A percentile compares a stretch with the other conserved stretches of the same genome.
phyloP scores from a whole-genome alignment of 257 asterid species.

The Verbascum thapsus region DNA sequence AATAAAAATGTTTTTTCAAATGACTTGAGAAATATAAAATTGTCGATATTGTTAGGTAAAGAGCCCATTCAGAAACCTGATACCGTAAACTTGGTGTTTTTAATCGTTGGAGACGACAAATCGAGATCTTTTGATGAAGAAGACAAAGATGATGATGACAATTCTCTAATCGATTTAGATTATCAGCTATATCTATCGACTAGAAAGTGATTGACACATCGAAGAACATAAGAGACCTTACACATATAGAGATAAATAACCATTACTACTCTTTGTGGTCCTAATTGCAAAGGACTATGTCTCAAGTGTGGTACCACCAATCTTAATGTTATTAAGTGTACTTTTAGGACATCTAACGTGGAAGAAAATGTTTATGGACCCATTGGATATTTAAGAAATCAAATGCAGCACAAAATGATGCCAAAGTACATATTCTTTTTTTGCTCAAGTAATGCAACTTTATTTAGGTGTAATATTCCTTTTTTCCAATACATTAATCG shows the following conservation, averaged over 20 bases:
- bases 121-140: constrained; percentile 29
- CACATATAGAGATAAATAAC: constrained; percentile 92
- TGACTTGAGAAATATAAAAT: no score
- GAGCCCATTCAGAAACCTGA: constrained; percentile 73
- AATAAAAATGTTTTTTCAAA: no score
- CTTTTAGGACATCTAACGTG: constrained; percentile 40
- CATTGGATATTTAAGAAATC: constrained; percentile 61
- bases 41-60: constrained; percentile 62
- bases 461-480: no score
- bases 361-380: constrained; percentile 61
- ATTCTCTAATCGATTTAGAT: constrained; percentile 55
- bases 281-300: constrained; percentile 78
- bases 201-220: constrained; percentile 75
- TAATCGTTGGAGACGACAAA: constrained; percentile 54
- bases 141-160: constrained; percentile 40
- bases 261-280: constrained; percentile 62
- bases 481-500: no score
- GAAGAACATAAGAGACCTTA: constrained; percentile 77
- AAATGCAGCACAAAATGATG: constrained; percentile 63
- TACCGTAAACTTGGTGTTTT: constrained; percentile 55
- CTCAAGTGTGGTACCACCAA: constrained; percentile 73
- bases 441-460: neutral
- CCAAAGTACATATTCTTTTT: neutral
- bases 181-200: constrained; percentile 66
- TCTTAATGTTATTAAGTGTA: constrained; percentile 58